Evolutionary conservation across 148 eudicot species (phyloP), one percentile per base, ranked within the genome.

Genomic region (Fagopyrum tataricum): DNA sequence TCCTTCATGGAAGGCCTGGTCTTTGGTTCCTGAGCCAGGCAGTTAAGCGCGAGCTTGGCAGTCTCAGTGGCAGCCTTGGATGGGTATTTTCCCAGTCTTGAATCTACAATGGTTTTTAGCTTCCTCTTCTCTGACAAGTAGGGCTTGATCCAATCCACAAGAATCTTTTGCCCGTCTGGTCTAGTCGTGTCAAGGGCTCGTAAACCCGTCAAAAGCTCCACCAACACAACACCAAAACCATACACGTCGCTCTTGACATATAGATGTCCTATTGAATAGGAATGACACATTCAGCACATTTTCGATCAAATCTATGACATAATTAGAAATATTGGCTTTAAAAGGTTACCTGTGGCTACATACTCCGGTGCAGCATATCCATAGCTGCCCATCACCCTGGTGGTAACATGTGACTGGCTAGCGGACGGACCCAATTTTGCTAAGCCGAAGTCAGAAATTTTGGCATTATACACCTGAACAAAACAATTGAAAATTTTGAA

Each of bases 291-390:
- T 69, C 37, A 31, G 37, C 6, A 49, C 15, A 49, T 18, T 55
- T 55, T 7, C 20, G 61, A 20, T 24, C 61, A 58, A 58, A 10
- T 5, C 11, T 21, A 21, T 13, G 11, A 12, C 4, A 64, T 18
- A 64, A 7, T 5, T 37, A 37, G 43, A 15, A 31, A 62, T 13
- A 31, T 12, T 41, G 43, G 15, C n/a, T 3, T n/a, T 31, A 62
- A n/a, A n/a, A 62, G 43, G n/a, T 72, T 87, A 91, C 97, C 97
- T 81, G 97, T 92, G 70, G 92, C 87, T 44, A 93, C 79, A 68
- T 93, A 93, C 68, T 93, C 94, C 0, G 98, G 98, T 56, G 98
- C 98, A 48, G 94, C 94, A 73, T 90, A 93, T 31, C 98, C 98
- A 56, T 80, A 72, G 24, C 92, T 86, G 64, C 98, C 98, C 84